Conservation (phyloP, 106 monocot species). For the Gastrodia elata region DNA sequence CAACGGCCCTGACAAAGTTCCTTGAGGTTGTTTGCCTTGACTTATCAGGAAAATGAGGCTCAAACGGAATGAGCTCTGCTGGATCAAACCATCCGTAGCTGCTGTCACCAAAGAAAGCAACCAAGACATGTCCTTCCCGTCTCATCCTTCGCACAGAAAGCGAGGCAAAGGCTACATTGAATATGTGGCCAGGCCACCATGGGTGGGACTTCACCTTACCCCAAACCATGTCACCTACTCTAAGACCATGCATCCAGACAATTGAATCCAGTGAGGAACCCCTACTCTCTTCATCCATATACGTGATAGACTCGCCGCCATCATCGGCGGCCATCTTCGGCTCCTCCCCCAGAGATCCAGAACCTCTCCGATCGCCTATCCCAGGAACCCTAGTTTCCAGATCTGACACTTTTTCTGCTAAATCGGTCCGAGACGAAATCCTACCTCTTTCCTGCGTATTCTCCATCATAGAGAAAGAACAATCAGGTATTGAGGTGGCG, state of each 20-base stretch:
- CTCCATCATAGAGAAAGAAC: constrained; percentile 10
- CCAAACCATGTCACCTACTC: constrained; percentile 92
- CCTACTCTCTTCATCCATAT: neutral
- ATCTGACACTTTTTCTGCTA: neutral
- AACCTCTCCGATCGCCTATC: neutral
- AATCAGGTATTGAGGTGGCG: no score
- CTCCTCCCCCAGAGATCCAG: neutral
- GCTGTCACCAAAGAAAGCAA: constrained; percentile 92
- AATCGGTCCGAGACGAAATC: neutral
- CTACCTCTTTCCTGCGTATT: neutral
- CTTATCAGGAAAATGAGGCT: constrained; percentile 48
- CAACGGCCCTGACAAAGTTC: constrained; percentile 58
- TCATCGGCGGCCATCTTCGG: neutral
- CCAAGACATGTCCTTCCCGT: constrained; percentile 47
- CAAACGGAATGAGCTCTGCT: constrained; percentile 62
- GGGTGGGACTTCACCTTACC: constrained; percentile 99
- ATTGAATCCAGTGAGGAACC: constrained; percentile 1
- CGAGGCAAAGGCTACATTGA: constrained; percentile 49
- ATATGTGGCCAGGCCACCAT: constrained; percentile 98
- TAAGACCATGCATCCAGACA: constrained; percentile 37
- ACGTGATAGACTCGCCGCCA: neutral
- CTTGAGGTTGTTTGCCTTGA: constrained; percentile 35
- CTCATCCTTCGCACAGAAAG: constrained; percentile 34
- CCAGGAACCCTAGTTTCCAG: constrained; percentile 10
- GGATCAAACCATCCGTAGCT: constrained; percentile 98